Percentiles rank a stretch among this genome's conserved stretches.
Evolutionary conservation across 352 stramenopile genomes (phyloP).

Genomic region (Pythium vanterpoolii): DNA sequence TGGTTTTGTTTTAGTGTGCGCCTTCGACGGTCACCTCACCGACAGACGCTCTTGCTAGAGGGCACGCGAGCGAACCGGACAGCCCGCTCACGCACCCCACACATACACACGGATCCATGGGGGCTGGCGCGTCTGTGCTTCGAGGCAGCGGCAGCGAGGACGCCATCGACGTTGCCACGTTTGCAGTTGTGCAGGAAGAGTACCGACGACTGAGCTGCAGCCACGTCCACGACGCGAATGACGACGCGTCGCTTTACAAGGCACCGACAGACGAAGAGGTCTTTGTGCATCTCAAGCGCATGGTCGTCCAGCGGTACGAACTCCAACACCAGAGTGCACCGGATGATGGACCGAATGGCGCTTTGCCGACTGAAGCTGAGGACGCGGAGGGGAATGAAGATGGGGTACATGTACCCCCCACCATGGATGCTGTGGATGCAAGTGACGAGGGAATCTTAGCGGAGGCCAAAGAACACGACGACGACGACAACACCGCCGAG

Average conservation of each 20-base stretch:
- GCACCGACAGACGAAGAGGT: constrained; percentile 19
- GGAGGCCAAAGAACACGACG: not conserved
- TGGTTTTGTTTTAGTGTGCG: too few relatives aligned
- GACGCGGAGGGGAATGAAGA: not conserved
- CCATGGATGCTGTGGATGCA: too few relatives aligned
- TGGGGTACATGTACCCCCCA: too few relatives aligned
- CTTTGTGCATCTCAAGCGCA: constrained; percentile 17
- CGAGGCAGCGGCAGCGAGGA: constrained; percentile 2
- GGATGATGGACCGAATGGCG: not conserved
- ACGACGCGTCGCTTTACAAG: not conserved
- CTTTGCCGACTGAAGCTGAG: not conserved
- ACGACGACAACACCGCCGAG: not conserved
- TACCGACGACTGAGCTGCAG: constrained; percentile 22
- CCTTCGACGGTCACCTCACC: too few relatives aligned
- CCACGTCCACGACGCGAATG: not conserved
- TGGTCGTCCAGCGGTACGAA: constrained; percentile 20
- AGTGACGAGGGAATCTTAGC: too few relatives aligned
- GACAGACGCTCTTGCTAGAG: not conserved
- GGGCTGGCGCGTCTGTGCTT: constrained; percentile 25
- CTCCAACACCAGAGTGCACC: not conserved
- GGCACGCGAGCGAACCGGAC: not conserved
- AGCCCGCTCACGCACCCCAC: not conserved
- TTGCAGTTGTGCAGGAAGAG: constrained; percentile 22
- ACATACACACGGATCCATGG: constrained; percentile 11
- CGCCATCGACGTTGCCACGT: constrained; percentile 18